These are phyloP conservation scores for Didymosphaeria variabile DNA, from an alignment of 2,329 filamentous ascomycete species.

Conservation along the genomic window DNA sequence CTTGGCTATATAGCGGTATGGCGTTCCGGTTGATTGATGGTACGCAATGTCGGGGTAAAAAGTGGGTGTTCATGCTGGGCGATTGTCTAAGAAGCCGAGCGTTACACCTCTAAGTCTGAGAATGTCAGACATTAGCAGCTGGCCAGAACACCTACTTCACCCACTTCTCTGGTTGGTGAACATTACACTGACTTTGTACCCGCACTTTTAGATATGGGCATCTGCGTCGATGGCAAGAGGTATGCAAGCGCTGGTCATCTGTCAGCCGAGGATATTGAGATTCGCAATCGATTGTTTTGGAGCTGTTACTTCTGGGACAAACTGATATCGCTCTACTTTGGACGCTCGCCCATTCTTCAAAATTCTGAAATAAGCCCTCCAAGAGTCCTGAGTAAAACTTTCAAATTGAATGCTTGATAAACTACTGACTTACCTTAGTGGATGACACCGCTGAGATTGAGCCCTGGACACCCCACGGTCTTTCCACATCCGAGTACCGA, in stretches of 20 bases:
- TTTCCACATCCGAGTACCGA: conserved; percentile 11
- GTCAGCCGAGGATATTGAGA: conserved; percentile 23
- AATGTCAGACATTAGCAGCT: no score
- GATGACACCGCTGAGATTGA: conserved; percentile 25
- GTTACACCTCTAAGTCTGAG: no score
- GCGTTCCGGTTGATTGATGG: conserved; percentile 24
- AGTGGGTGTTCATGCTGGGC: no score
- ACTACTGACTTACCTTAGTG: conserved; percentile 12
- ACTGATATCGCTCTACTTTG: conserved; percentile 23
- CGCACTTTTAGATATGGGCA: no score
- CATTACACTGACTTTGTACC: no score
- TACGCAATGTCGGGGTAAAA: no score
- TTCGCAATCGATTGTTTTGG: conserved; percentile 25
- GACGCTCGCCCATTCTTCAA: conserved; percentile 20
- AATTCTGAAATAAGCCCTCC: conserved; percentile 22
- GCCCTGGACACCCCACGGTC: conserved; percentile 20
- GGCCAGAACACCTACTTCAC: no score
- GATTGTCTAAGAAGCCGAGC: no score
- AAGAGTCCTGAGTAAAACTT: conserved; percentile 16
- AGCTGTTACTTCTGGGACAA: conserved; percentile 29
- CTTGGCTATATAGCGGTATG: conserved; percentile 26
- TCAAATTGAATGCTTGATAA: background rate
- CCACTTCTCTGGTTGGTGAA: no score
- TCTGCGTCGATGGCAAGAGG: conserved; percentile 22
- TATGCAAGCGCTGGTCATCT: conserved; percentile 19